These are phyloP conservation scores for Globisporangium paroecandrum DNA, from an alignment of 352 stramenopile species.

Conservation along the genomic window DNA sequence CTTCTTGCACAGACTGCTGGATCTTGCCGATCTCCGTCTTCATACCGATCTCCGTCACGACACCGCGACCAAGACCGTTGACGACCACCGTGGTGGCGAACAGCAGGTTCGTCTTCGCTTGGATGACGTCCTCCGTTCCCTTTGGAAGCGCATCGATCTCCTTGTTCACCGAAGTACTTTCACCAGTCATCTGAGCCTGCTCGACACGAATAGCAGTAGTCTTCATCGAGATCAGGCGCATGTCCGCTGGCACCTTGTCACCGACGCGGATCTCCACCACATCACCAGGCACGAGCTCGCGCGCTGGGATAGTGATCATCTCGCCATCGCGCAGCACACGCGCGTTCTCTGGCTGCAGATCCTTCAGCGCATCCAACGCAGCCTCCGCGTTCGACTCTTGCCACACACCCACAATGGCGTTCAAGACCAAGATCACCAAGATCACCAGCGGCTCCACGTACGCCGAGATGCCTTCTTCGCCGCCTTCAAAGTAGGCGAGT, in stretches of 20 bases:
- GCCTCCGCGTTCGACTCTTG: conserved; percentile 93
- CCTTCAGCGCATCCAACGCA: conserved; percentile 94
- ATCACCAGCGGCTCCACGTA: conserved; percentile 98
- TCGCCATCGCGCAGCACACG: conserved; percentile 86
- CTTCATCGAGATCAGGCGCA: conserved; percentile 94
- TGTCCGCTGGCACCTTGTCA: conserved; percentile 97
- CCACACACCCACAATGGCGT: conserved; percentile 96
- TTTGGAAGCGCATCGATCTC: conserved; percentile 71
- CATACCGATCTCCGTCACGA: conserved; percentile 97
- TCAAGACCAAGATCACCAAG: conserved; percentile 94
- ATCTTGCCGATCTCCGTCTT: conserved; percentile 99
- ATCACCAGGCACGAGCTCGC: conserved; percentile 96
- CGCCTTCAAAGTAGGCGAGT: conserved; percentile 91
- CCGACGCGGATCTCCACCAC: conserved; percentile 95
- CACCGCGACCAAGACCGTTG: conserved; percentile 88
- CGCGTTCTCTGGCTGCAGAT: conserved; percentile 92
- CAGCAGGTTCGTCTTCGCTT: conserved; percentile 95
- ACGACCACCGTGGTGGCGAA: conserved; percentile 98
- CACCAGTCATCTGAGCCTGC: conserved; percentile 96
- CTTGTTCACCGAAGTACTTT: conserved; percentile 94
- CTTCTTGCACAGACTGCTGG: conserved; percentile 89
- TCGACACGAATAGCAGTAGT: conserved; percentile 93
- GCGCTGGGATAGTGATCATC: conserved; percentile 81
- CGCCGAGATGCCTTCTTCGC: conserved; percentile 79
- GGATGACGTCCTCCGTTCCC: conserved; percentile 76